phyloP scores from a whole-genome alignment of 176 grass and related monocot species.

The Luzula sylvatica region DNA sequence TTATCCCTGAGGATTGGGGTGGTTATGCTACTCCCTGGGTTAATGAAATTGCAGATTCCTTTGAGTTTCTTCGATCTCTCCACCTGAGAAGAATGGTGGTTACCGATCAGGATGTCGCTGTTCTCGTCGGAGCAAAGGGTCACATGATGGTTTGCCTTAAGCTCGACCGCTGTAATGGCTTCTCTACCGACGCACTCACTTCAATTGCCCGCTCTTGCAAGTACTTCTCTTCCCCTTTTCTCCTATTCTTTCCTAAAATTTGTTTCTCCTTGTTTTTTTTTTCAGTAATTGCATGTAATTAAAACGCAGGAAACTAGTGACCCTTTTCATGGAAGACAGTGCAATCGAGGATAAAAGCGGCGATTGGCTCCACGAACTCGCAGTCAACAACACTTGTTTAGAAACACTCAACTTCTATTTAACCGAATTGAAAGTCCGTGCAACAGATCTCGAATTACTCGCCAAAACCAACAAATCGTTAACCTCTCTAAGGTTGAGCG shows the following conservation, averaged over 20 bases:
- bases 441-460: slow-evolving; percentile 56
- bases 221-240: slow-evolving; percentile 23
- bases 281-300: background rate
- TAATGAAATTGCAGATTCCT: slow-evolving; percentile 40
- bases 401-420: slow-evolving; percentile 69
- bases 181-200: slow-evolving; percentile 65
- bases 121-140: slow-evolving; percentile 52
- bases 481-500: slow-evolving; percentile 63
- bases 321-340: slow-evolving; percentile 78
- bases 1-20: slow-evolving; percentile 87
- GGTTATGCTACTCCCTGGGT: slow-evolving; percentile 75
- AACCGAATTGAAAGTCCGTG: slow-evolving; percentile 49
- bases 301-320: slow-evolving; percentile 57
- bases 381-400: slow-evolving; percentile 43
- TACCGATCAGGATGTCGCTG: slow-evolving; percentile 38
- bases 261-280: too few relatives aligned
- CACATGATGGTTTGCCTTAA: slow-evolving; percentile 63
- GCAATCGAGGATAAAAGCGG: slow-evolving; percentile 35
- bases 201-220: slow-evolving; percentile 59
- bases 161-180: slow-evolving; percentile 89
- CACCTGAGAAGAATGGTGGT: slow-evolving; percentile 87
- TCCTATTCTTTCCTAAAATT: background rate
- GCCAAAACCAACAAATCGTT: slow-evolving; percentile 52
- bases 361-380: slow-evolving; percentile 71
- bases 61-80: slow-evolving; percentile 61